Evolutionary conservation across 2,329 filamentous ascomycete genomes (phyloP).

Genomic region (Ascochyta rabiei): DNA sequence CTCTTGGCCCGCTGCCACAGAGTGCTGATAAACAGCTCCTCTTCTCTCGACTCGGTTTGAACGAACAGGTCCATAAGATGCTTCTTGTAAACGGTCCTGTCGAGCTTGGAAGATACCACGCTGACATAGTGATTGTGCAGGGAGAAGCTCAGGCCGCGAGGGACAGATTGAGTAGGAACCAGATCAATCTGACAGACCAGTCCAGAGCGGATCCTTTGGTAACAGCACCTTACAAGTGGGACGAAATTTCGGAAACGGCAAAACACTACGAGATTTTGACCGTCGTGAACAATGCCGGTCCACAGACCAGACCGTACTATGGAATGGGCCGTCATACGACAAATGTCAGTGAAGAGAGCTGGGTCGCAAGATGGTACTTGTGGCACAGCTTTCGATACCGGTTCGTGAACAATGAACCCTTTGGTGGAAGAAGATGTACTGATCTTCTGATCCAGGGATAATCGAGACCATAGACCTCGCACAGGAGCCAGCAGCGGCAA

Average conservation of each 20-base stretch:
- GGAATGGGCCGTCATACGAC: conserved; percentile 50
- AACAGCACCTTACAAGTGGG: conserved; percentile 52
- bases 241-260: conserved; percentile 56
- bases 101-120: not conserved
- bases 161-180: conserved; percentile 49
- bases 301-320: conserved; percentile 50
- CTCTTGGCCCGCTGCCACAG: conserved; percentile 42
- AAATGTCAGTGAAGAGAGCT: conserved; percentile 53
- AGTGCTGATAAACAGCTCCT: conserved; percentile 55
- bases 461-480: conserved; percentile 27
- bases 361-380: conserved; percentile 59
- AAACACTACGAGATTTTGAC: conserved; percentile 53
- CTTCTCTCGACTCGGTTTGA: conserved; percentile 51
- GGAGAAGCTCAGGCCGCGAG: conserved; percentile 52
- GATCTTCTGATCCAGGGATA: conserved; percentile 38
- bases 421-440: not conserved
- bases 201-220: conserved; percentile 40
- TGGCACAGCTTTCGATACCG: conserved; percentile 59
- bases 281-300: conserved; percentile 50
- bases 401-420: conserved; percentile 10
- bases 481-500: conserved; percentile 1
- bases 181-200: conserved; percentile 48
- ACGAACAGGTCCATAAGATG: conserved; percentile 50
- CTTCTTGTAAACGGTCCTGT: conserved; percentile 50
- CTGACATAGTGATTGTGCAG: conserved; percentile 33